These are phyloP conservation scores for Suillus placidus DNA, from an alignment of 768 basidiomycete genomes.

Conservation along the genomic window DNA sequence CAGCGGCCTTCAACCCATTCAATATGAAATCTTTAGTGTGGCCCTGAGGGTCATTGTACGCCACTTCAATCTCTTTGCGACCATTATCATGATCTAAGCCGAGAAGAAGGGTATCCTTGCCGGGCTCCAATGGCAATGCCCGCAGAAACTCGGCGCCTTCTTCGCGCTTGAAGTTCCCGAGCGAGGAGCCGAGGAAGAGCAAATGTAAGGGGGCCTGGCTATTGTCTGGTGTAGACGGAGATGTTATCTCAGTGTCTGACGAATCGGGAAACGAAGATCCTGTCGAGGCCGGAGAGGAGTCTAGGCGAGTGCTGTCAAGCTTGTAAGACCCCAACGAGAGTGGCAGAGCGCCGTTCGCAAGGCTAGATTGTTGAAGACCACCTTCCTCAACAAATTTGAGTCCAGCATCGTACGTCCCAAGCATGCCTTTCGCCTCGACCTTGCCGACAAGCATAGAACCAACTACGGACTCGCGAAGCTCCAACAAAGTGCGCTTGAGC, in stretches of 20 bases:
- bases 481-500: constrained; percentile 74
- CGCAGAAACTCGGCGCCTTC: constrained; percentile 75
- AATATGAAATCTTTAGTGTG: constrained; percentile 78
- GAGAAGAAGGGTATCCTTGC: constrained; percentile 83
- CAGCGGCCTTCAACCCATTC: constrained; percentile 78
- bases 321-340: constrained; percentile 16
- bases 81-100: constrained; percentile 89
- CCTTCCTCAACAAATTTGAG: constrained; percentile 71
- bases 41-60: constrained; percentile 84
- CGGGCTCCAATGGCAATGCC: constrained; percentile 74
- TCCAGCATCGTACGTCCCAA: constrained; percentile 91
- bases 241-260: constrained; percentile 11
- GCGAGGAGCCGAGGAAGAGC: constrained; percentile 87
- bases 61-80: constrained; percentile 69
- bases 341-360: constrained; percentile 7
- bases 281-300: constrained; percentile 44
- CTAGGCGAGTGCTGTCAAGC: constrained; percentile 22
- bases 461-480: constrained; percentile 64
- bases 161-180: constrained; percentile 85
- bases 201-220: constrained; percentile 67
- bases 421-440: constrained; percentile 80
- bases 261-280: constrained; percentile 25
- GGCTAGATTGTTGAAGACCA: constrained; percentile 21
- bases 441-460: constrained; percentile 68
- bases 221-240: constrained; percentile 51